phyloP scores from a whole-genome alignment of 164 flowering plant species.

The Annona cherimola region DNA sequence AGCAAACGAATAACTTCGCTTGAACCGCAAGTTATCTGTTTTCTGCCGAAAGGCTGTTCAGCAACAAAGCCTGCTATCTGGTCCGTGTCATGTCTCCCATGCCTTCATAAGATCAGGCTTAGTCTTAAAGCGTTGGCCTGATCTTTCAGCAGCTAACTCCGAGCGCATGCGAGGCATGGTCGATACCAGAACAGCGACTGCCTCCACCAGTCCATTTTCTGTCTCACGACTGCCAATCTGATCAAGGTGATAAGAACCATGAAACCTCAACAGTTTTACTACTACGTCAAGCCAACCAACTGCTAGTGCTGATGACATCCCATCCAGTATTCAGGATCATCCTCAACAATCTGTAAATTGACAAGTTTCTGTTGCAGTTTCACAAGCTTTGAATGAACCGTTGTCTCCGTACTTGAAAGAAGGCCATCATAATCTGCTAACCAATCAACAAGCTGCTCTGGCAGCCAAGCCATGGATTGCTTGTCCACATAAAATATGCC shows the following conservation, averaged over 20 bases:
- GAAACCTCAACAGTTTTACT: slow-evolving; percentile 87
- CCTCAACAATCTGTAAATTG: slow-evolving; percentile 60
- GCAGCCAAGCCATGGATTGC: no score
- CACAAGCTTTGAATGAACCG: no score
- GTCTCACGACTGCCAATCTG: slow-evolving; percentile 91
- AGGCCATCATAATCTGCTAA: no score
- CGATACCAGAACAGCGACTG: slow-evolving; percentile 85
- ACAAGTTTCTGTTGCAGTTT: no score
- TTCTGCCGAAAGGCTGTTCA: no score
- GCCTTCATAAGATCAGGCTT: slow-evolving; percentile 96
- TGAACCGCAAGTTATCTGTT: no score
- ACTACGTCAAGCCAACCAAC: slow-evolving; percentile 94
- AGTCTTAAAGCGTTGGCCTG: slow-evolving; percentile 73
- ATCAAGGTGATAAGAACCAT: slow-evolving; percentile 89
- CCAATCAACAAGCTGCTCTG: no score
- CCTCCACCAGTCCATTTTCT: slow-evolving; percentile 95
- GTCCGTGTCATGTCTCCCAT: no score
- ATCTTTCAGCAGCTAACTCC: slow-evolving; percentile 40
- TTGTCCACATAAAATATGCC: no score
- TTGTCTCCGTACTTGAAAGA: no score
- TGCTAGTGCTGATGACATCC: slow-evolving; percentile 72
- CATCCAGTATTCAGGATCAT: slow-evolving; percentile 77
- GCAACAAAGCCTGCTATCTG: no score
- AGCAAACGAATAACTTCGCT: no score
- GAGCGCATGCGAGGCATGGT: slow-evolving; percentile 93